Percentiles rank a stretch among this genome's conserved stretches.
Conservation (phyloP, 23 red algal species). For the Gracilaria gracilis region DNA sequence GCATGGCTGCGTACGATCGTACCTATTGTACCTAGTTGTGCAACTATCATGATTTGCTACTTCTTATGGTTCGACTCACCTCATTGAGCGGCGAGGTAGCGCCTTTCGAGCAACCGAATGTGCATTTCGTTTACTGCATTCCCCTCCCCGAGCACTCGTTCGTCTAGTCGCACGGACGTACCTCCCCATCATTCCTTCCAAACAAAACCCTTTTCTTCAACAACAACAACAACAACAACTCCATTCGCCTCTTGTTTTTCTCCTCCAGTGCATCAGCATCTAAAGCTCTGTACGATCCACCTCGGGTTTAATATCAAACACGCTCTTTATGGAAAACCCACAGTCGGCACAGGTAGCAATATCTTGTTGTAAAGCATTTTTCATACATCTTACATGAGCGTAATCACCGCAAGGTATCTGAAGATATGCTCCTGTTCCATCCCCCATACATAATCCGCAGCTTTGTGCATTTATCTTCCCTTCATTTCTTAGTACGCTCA, state of each 20-base stretch:
- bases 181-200: too few species aligned
- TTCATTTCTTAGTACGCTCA: not conserved
- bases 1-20: not conserved
- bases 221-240: not conserved
- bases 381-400: conserved; percentile 40
- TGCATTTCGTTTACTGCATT: not conserved
- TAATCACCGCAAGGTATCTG: conserved; percentile 36
- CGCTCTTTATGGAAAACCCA: conserved; percentile 34
- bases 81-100: not conserved
- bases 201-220: too few species aligned
- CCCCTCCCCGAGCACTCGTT: not conserved
- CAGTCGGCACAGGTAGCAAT: conserved; percentile 51
- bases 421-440: conserved; percentile 16
- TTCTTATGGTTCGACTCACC: not conserved
- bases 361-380: conserved; percentile 45
- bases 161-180: not conserved
- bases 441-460: conserved; percentile 31
- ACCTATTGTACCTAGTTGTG: not conserved
- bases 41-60: not conserved
- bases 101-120: not conserved
- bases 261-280: not conserved
- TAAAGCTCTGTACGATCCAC: not conserved
- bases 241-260: not conserved
- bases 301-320: conserved; percentile 24
- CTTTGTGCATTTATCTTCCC: not conserved